Percentiles rank a stretch among this genome's conserved stretches.
Evolutionary conservation across 768 basidiomycete genomes (phyloP).

Genomic region (Lactarius tabidus): DNA sequence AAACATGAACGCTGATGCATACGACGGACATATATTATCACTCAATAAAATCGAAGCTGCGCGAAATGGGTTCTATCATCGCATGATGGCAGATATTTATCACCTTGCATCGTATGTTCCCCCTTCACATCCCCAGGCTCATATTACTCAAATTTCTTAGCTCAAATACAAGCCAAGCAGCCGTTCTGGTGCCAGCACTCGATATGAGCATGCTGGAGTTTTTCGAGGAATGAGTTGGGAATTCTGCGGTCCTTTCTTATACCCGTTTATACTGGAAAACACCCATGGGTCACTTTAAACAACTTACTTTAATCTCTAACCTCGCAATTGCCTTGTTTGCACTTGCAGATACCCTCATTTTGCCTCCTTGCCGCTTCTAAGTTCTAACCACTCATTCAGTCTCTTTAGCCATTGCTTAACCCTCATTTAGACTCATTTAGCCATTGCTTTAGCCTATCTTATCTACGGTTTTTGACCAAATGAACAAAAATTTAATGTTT

Average conservation of each 20-base stretch:
- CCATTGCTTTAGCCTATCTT: not conserved
- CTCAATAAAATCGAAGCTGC: not conserved
- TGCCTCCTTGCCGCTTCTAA: too few species aligned
- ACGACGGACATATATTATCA: accelerated
- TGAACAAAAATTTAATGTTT: not conserved
- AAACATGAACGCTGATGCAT: not conserved
- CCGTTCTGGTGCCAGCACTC: not conserved
- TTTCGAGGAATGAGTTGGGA: too few species aligned
- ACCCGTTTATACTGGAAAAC: too few species aligned
- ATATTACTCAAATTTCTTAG: not conserved
- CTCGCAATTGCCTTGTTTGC: too few species aligned
- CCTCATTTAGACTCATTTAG: not conserved
- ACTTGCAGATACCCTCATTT: too few species aligned
- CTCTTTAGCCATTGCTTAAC: too few species aligned
- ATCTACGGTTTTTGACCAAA: not conserved
- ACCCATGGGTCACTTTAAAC: too few species aligned
- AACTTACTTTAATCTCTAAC: not conserved
- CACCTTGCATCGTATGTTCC: not conserved
- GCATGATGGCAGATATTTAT: not conserved
- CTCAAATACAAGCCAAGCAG: not conserved
- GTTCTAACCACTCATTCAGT: too few species aligned
- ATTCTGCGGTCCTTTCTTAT: too few species aligned
- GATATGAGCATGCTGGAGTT: too few species aligned
- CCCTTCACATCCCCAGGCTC: not conserved
- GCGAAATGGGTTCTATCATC: not conserved